Conservation (phyloP, 345 rosid genomes). For the Fremontodendron californicum region DNA sequence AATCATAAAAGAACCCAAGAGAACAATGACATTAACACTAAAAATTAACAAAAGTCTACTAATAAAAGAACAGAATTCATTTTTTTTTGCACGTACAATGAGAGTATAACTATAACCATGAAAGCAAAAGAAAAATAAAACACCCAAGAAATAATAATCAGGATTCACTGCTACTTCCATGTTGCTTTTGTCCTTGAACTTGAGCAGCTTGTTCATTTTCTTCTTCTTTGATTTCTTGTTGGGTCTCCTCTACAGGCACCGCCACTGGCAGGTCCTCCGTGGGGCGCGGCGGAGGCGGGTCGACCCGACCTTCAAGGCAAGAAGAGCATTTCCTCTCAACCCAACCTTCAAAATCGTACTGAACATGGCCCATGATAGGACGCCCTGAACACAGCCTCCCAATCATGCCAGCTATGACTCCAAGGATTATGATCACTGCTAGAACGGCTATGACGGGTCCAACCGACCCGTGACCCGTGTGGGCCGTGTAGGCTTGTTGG, state of each 20-base stretch:
- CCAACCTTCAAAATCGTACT: constrained; percentile 66
- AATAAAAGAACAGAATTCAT: neutral
- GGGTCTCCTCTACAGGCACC: constrained; percentile 23
- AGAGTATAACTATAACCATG: constrained; percentile 1
- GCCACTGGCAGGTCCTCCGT: constrained; percentile 21
- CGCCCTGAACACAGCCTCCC: constrained; percentile 65
- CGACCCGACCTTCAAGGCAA: constrained; percentile 50
- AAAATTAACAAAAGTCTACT: neutral
- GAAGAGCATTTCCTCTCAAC: constrained; percentile 62
- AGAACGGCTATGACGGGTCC: constrained; percentile 66
- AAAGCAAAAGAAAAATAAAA: neutral
- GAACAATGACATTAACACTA: neutral
- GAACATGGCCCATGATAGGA: constrained; percentile 45
- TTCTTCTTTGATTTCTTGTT: constrained; percentile 29
- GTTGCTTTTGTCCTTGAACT: constrained; percentile 16
- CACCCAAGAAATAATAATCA: constrained; percentile 4
- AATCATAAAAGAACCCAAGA: neutral
- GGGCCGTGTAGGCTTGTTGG: constrained; percentile 36
- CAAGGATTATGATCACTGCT: constrained; percentile 51
- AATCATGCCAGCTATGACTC: constrained; percentile 57
- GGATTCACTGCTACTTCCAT: constrained; percentile 21
- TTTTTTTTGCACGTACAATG: constrained; percentile 7
- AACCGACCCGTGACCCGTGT: constrained; percentile 45
- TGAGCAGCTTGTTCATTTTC: constrained; percentile 18
- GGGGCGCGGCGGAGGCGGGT: constrained; percentile 31